Conservation (phyloP, 345 rosid species). For the Euphorbia peplus region DNA sequence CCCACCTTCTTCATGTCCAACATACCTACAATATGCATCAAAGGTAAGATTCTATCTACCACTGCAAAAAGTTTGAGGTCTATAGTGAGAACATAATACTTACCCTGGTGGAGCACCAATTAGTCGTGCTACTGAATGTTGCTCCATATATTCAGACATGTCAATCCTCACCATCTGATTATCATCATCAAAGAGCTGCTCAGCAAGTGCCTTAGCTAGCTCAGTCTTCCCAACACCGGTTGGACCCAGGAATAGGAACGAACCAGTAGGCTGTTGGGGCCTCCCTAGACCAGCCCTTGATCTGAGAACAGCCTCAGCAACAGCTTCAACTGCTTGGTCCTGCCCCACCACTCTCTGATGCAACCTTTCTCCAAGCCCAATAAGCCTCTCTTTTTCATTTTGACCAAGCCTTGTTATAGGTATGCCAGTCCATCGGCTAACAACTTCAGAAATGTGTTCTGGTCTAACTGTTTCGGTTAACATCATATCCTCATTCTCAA, state of each 20-base stretch:
- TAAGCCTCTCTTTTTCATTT: slow-evolving; percentile 72
- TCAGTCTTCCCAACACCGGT: slow-evolving; percentile 97
- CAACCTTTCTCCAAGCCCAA: slow-evolving; percentile 75
- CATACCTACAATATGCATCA: slow-evolving; percentile 43
- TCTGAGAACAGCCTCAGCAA: slow-evolving; percentile 79
- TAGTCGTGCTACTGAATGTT: slow-evolving; percentile 73
- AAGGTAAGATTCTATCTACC: background rate
- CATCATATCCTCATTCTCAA: slow-evolving; percentile 71
- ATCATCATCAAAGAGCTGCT: slow-evolving; percentile 85
- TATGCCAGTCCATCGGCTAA: slow-evolving; percentile 92
- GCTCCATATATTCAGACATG: slow-evolving; percentile 91
- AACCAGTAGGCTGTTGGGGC: slow-evolving; percentile 93
- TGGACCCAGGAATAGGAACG: slow-evolving; percentile 86
- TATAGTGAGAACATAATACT: slow-evolving; percentile 9
- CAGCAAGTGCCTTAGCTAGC: slow-evolving; percentile 90
- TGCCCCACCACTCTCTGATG: slow-evolving; percentile 89
- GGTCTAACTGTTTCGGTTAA: slow-evolving; percentile 85
- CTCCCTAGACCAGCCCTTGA: slow-evolving; percentile 91
- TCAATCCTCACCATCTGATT: slow-evolving; percentile 73
- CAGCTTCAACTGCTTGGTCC: slow-evolving; percentile 69
- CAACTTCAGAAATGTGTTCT: slow-evolving; percentile 90
- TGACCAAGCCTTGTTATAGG: slow-evolving; percentile 90
- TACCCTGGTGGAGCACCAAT: slow-evolving; percentile 91
- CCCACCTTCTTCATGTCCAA: slow-evolving; percentile 97
- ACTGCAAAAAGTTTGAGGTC: too few species aligned